These are phyloP conservation scores for Phialophora tarda DNA, from an alignment of 2,329 filamentous ascomycete species.

Conservation along the genomic window DNA sequence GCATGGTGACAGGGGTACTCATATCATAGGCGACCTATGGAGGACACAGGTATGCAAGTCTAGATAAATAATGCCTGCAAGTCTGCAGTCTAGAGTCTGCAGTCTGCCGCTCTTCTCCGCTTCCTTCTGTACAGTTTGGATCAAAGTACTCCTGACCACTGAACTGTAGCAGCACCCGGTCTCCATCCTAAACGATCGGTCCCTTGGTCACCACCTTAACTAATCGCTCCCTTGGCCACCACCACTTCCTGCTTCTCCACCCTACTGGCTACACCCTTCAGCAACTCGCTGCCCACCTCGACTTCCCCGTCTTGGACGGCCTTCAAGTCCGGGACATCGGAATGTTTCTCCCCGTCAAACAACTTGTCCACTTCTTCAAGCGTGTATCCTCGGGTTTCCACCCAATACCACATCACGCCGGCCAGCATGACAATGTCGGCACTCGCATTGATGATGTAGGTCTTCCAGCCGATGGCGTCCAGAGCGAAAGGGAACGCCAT, in stretches of 20 bases:
- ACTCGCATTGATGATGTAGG: constrained; percentile 56
- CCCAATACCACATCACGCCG: constrained; percentile 37
- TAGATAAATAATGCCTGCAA: neutral
- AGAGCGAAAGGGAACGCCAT: constrained; percentile 47
- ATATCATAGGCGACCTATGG: neutral
- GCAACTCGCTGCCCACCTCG: constrained; percentile 18
- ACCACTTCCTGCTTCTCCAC: constrained; percentile 9
- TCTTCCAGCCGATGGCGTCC: constrained; percentile 53
- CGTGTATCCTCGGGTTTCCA: constrained; percentile 40
- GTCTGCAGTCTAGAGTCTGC: neutral
- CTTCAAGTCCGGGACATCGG: constrained; percentile 27
- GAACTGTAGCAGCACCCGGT: neutral
- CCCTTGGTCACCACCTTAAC: neutral
- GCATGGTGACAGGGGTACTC: neutral
- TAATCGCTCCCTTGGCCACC: neutral
- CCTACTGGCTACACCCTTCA: constrained; percentile 14
- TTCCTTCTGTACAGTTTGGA: neutral
- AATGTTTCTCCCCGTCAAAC: constrained; percentile 37
- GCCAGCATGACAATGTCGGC: constrained; percentile 51
- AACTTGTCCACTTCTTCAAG: constrained; percentile 41
- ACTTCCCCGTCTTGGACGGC: constrained; percentile 20
- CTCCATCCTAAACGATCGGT: neutral
- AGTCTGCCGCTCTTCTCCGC: neutral
- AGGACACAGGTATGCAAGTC: neutral
- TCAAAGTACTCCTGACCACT: neutral